These are phyloP conservation scores for Ceratobasidium sp. DNA, from an alignment of 1,284 basidiomycete species.

Conservation along the genomic window DNA sequence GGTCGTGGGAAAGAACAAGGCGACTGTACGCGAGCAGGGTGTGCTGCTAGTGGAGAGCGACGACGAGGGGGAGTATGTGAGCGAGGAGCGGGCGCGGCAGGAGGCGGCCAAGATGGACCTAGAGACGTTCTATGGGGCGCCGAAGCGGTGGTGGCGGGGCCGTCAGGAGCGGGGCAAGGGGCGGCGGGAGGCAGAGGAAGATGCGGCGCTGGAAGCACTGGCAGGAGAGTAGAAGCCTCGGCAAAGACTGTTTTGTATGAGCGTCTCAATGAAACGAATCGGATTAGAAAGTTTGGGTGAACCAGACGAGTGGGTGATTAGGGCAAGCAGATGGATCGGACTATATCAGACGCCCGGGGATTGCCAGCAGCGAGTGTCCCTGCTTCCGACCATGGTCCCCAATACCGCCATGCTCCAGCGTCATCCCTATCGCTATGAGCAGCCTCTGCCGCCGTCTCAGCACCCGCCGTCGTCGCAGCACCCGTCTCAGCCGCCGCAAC, in stretches of 20 bases:
- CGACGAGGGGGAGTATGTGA: conserved; percentile 35
- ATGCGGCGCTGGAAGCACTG: conserved; percentile 26
- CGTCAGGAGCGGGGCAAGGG: background rate
- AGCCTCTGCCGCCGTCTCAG: background rate
- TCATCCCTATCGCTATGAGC: conserved; percentile 12
- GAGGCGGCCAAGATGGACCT: conserved; percentile 6
- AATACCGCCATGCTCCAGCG: conserved; percentile 23
- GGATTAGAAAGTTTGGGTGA: too few species aligned
- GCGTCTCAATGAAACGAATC: conserved; percentile 8
- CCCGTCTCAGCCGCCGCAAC: background rate
- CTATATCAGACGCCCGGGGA: conserved; percentile 28
- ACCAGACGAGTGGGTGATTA: conserved; percentile 18
- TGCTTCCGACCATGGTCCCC: conserved; percentile 5
- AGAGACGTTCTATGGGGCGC: conserved; percentile 10
- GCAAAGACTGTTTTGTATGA: background rate
- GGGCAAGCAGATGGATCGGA: background rate
- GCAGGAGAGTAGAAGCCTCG: conserved; percentile 2
- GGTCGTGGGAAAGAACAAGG: background rate
- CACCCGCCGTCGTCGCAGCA: background rate
- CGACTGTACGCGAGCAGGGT: background rate
- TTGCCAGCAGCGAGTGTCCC: conserved; percentile 8
- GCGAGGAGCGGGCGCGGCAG: conserved; percentile 36
- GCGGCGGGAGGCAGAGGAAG: conserved; percentile 11
- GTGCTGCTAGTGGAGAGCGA: conserved; percentile 28
- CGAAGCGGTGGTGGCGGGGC: conserved; percentile 16